These are phyloP conservation scores for Thozetella sp. DNA, from an alignment of 495 filamentous ascomycete genomes.

Conservation along the genomic window DNA sequence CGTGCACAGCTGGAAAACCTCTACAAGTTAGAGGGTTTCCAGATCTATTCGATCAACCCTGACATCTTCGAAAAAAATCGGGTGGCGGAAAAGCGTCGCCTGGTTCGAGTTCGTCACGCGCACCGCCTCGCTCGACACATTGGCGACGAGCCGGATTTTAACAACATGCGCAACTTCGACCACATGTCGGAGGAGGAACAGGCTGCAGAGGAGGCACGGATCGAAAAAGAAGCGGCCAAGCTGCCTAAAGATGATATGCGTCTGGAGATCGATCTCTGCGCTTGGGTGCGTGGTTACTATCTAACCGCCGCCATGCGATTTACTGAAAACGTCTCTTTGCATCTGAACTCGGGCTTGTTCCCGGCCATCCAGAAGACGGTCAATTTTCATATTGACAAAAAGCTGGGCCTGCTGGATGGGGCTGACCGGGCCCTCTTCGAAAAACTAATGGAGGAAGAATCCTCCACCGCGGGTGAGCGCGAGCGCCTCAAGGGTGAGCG, in stretches of 20 bases:
- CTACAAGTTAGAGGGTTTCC: constrained; percentile 36
- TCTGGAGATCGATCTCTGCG: constrained; percentile 46
- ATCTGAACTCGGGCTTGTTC: constrained; percentile 46
- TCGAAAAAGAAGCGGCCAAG: constrained; percentile 16
- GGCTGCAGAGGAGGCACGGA: constrained; percentile 16
- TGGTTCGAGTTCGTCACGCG: constrained; percentile 35
- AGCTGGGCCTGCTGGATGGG: constrained; percentile 31
- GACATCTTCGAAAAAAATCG: constrained; percentile 35
- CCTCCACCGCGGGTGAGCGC: too few relatives aligned
- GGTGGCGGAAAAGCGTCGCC: constrained; percentile 27
- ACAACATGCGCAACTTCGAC: constrained; percentile 31
- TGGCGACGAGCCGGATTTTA: constrained; percentile 22
- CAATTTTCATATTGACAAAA: constrained; percentile 34
- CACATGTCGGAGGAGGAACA: constrained; percentile 40
- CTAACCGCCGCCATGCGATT: constrained; percentile 50
- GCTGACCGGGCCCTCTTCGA: constrained; percentile 11
- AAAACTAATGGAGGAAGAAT: too few relatives aligned
- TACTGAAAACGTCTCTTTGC: constrained; percentile 46
- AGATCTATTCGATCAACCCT: constrained; percentile 42
- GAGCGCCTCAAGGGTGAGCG: too few relatives aligned
- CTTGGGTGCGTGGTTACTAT: constrained; percentile 55
- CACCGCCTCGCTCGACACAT: constrained; percentile 24
- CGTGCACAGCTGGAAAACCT: constrained; percentile 25
- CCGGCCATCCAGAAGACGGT: constrained; percentile 28
- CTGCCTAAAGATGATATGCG: constrained; percentile 33